phyloP scores from a whole-genome alignment of 768 basidiomycete species.

The Suillus discolor region DNA sequence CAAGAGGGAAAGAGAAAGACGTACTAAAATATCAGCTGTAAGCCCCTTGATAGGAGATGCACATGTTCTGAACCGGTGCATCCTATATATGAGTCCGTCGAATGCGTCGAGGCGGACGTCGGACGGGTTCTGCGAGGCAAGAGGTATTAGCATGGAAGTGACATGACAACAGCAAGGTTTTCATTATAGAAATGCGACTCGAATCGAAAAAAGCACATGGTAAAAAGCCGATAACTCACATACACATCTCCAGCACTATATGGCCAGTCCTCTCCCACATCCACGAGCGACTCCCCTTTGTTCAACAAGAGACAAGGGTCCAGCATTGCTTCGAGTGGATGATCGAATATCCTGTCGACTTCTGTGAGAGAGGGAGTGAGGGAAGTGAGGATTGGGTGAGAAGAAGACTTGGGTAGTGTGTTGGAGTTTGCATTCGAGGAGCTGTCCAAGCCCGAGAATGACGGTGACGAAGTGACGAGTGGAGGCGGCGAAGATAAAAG shows the following conservation, averaged over 20 bases:
- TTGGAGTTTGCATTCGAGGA: background rate
- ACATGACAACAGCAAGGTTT: background rate
- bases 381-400: slow-evolving; percentile 41
- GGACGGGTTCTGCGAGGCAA: slow-evolving; percentile 50
- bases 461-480: background rate
- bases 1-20: slow-evolving; percentile 19
- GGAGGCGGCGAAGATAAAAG: slow-evolving; percentile 45
- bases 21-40: slow-evolving; percentile 79
- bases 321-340: slow-evolving; percentile 74
- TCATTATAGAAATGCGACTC: background rate
- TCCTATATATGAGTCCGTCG: slow-evolving; percentile 61
- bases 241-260: slow-evolving; percentile 66
- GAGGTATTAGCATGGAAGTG: background rate
- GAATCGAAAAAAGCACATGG: background rate
- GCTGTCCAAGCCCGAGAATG: background rate
- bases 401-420: slow-evolving; percentile 12
- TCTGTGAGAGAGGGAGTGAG: slow-evolving; percentile 64
- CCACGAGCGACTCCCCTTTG: slow-evolving; percentile 49
- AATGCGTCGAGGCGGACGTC: slow-evolving; percentile 54
- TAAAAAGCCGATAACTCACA: slow-evolving; percentile 44
- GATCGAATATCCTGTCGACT: slow-evolving; percentile 79
- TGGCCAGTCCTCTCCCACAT: slow-evolving; percentile 73
- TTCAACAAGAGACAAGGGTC: slow-evolving; percentile 52
- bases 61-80: slow-evolving; percentile 80
- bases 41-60: slow-evolving; percentile 85